A percentile compares a stretch with the other conserved stretches of the same genome.
Conservation (phyloP, 768 basidiomycete genomes). For the Phylloporus sp. region DNA sequence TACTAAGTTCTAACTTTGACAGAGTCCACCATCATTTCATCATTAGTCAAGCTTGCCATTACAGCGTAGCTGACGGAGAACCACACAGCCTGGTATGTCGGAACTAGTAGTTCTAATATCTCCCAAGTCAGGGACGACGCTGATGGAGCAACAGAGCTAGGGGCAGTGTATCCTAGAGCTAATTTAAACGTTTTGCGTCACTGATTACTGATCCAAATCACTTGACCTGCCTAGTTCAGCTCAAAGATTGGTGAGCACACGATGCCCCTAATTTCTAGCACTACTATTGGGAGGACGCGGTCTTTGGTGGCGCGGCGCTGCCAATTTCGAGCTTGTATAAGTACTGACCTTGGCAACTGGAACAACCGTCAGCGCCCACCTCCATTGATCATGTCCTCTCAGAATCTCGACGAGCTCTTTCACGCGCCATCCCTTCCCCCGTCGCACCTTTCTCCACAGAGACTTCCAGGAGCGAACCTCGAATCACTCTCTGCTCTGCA, state of each 20-base stretch:
- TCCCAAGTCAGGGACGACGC: too few species aligned
- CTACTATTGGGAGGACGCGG: too few species aligned
- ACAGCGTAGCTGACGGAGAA: too few species aligned
- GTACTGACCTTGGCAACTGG: not conserved
- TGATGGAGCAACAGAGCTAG: too few species aligned
- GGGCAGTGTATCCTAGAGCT: not conserved
- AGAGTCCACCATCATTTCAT: too few species aligned
- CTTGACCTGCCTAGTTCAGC: not conserved
- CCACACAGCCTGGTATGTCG: too few species aligned
- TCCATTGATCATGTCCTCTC: constrained; percentile 10
- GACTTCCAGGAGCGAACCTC: constrained; percentile 23
- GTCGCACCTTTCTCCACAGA: constrained; percentile 23
- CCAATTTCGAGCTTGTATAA: not conserved
- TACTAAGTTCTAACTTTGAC: too few species aligned
- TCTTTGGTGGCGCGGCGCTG: not conserved
- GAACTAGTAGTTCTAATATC: too few species aligned
- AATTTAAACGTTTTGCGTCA: not conserved
- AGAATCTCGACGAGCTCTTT: constrained; percentile 21
- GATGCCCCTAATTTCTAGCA: not conserved
- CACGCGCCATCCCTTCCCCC: constrained; percentile 25
- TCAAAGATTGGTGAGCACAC: constrained; percentile 6
- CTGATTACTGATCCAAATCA: constrained; percentile 2
- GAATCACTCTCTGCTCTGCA: constrained; percentile 22
- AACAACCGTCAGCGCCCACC: not conserved
- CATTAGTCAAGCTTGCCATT: too few species aligned